These are phyloP conservation scores for Citrus trifoliata DNA, from an alignment of 345 rosid species.

Conservation along the genomic window DNA sequence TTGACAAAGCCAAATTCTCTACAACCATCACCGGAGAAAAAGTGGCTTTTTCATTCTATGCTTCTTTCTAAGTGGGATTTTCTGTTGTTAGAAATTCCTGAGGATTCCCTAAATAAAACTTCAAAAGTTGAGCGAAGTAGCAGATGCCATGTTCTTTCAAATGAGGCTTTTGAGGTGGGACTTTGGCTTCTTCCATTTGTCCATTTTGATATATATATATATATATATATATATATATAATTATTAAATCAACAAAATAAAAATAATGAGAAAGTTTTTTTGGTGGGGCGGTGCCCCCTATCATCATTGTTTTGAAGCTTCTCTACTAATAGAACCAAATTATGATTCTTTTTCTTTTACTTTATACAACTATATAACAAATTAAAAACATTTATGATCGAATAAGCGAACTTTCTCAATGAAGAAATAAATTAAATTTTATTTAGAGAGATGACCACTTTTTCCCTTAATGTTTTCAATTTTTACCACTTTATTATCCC, in stretches of 20 bases:
- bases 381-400: not conserved
- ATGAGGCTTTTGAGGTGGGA: constrained; percentile 37
- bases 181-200: constrained; percentile 32
- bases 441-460: too few relatives aligned
- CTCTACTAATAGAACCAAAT: not conserved
- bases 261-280: not conserved
- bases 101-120: constrained; percentile 32
- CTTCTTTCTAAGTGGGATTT: constrained; percentile 26
- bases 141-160: constrained; percentile 31
- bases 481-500: too few relatives aligned
- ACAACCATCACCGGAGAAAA: constrained; percentile 30
- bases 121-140: constrained; percentile 16
- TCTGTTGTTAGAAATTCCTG: constrained; percentile 32
- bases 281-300: constrained; percentile 34
- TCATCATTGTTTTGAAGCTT: constrained; percentile 1
- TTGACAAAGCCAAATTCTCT: constrained; percentile 34
- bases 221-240: not conserved
- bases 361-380: not conserved
- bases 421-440: too few relatives aligned
- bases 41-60: constrained; percentile 25
- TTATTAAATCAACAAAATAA: not conserved
- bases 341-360: not conserved
- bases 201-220: not conserved
- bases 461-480: too few relatives aligned
- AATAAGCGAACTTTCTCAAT: not conserved